These are phyloP conservation scores for Phaeosphaeriaceae sp. DNA, from an alignment of 2,329 filamentous ascomycete genomes.

Conservation along the genomic window DNA sequence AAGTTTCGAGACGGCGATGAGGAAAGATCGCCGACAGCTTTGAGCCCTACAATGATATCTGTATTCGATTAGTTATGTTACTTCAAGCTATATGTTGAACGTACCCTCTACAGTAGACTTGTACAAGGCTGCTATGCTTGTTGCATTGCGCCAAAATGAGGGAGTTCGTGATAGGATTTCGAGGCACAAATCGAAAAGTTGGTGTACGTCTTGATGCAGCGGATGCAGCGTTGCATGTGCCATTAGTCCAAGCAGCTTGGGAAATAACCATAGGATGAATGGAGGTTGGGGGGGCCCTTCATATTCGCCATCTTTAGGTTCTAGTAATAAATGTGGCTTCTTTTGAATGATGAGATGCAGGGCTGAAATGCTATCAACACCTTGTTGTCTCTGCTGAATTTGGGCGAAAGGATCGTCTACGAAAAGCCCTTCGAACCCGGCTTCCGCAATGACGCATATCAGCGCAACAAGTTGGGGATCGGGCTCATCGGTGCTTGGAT, in stretches of 20 bases:
- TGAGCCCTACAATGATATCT: slow-evolving; percentile 56
- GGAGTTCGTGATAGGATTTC: slow-evolving; percentile 43
- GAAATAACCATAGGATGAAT: slow-evolving; percentile 61
- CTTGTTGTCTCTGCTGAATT: slow-evolving; percentile 64
- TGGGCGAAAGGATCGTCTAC: slow-evolving; percentile 73
- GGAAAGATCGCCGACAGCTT: slow-evolving; percentile 34
- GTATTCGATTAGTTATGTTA: slow-evolving; percentile 4
- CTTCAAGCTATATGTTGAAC: slow-evolving; percentile 5
- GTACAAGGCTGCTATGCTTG: slow-evolving; percentile 44
- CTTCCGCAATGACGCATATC: slow-evolving; percentile 81
- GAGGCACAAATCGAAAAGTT: slow-evolving; percentile 48
- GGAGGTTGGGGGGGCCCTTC: slow-evolving; percentile 48
- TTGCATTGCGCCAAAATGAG: slow-evolving; percentile 45
- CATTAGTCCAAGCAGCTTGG: slow-evolving; percentile 59
- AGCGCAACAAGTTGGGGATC: slow-evolving; percentile 81
- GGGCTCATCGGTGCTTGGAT: slow-evolving; percentile 61
- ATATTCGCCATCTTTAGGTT: slow-evolving; percentile 34
- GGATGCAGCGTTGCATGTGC: slow-evolving; percentile 49
- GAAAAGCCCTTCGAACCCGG: slow-evolving; percentile 73
- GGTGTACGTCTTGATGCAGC: slow-evolving; percentile 47
- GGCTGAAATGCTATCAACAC: slow-evolving; percentile 76
- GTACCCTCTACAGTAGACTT: slow-evolving; percentile 51
- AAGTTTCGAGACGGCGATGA: slow-evolving; percentile 21
- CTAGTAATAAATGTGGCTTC: slow-evolving; percentile 70
- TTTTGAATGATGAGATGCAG: slow-evolving; percentile 76